Percentiles rank a stretch among this genome's conserved stretches.
Evolutionary conservation across 805 yeast genomes (phyloP).

Genomic region (Yamadazyma kitorensis): DNA sequence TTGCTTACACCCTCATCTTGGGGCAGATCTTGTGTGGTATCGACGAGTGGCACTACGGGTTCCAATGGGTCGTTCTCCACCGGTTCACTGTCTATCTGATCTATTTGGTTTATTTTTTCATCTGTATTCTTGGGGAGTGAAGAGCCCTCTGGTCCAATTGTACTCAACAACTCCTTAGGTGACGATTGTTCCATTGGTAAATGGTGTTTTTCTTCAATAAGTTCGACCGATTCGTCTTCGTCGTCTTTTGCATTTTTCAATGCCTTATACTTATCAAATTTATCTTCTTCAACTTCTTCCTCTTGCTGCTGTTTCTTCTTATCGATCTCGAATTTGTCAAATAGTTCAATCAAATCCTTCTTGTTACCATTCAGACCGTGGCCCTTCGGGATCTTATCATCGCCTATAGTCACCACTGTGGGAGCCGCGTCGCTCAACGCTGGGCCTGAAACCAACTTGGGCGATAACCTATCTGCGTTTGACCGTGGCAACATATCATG

Average conservation of each 20-base stretch:
- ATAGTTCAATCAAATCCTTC: slow-evolving; percentile 29
- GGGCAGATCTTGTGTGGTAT: too few species aligned
- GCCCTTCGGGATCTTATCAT: slow-evolving; percentile 6
- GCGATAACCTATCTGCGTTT: slow-evolving; percentile 11
- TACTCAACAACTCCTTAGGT: not conserved
- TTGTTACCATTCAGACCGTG: slow-evolving; percentile 2
- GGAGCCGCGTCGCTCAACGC: slow-evolving; percentile 20
- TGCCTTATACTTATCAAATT: slow-evolving; percentile 11
- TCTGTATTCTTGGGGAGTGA: not conserved
- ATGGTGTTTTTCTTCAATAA: slow-evolving; percentile 7
- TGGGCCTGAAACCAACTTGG: slow-evolving; percentile 10
- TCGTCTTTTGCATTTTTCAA: not conserved
- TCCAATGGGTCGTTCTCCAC: too few species aligned
- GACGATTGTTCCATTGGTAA: not conserved
- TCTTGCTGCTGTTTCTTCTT: slow-evolving; percentile 10
- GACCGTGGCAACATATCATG: slow-evolving; percentile 14
- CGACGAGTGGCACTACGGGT: too few species aligned
- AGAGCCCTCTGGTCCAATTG: too few species aligned
- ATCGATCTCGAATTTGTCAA: slow-evolving; percentile 33
- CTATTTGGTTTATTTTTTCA: too few species aligned
- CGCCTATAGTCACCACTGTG: slow-evolving; percentile 18
- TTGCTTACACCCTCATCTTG: not conserved
- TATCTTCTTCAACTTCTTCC: slow-evolving; percentile 11
- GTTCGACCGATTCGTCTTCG: slow-evolving; percentile 4
- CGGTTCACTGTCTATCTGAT: not conserved